Conservation (phyloP, 2,329 filamentous ascomycete genomes). For the Aspergillus piperis region DNA sequence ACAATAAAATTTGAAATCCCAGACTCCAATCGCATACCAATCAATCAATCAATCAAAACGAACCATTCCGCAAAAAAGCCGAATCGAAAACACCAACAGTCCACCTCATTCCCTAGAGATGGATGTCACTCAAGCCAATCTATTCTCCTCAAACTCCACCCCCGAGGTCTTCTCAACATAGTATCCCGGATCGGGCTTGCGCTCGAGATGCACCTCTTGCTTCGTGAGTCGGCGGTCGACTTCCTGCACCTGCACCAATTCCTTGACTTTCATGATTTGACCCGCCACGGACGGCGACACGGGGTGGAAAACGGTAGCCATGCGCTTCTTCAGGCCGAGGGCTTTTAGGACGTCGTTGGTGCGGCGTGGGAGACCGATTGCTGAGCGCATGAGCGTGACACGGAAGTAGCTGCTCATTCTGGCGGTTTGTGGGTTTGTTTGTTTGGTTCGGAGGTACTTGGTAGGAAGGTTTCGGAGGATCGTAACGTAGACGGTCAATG, state of each 20-base stretch:
- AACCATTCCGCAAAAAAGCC: too few species aligned
- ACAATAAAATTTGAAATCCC: background rate
- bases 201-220: conserved; percentile 67
- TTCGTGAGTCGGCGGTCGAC: conserved; percentile 66
- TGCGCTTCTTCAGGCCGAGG: conserved; percentile 80
- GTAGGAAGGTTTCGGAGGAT: background rate
- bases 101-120: background rate
- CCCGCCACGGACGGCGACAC: conserved; percentile 79
- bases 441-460: too few species aligned
- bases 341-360: conserved; percentile 79
- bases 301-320: conserved; percentile 85
- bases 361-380: conserved; percentile 82
- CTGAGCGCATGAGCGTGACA: conserved; percentile 84
- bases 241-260: conserved; percentile 80
- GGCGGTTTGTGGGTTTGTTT: background rate
- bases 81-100: background rate
- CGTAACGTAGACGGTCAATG: too few species aligned
- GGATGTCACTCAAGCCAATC: conserved; percentile 6
- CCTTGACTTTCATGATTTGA: conserved; percentile 92
- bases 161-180: conserved; percentile 65
- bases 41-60: too few species aligned
- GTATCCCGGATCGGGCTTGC: conserved; percentile 78
- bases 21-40: background rate
- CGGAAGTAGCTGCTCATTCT: conserved; percentile 79
- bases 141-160: conserved; percentile 24